Base-by-base conservation (phyloP, 768 basidiomycete species). In the Tremella yokohamensis region DNA sequence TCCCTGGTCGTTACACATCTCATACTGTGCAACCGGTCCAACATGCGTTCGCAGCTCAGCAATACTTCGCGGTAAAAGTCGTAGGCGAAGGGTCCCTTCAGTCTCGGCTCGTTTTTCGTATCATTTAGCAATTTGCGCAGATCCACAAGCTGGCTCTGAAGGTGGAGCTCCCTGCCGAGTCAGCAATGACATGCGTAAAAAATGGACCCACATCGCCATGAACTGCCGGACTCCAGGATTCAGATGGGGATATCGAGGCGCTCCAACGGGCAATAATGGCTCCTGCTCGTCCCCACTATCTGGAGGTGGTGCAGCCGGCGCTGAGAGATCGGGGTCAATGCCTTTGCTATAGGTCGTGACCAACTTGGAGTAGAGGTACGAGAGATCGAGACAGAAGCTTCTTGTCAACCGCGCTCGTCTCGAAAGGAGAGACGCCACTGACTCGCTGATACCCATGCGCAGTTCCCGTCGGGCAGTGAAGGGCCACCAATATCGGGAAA, bases 401-500 rank as follows among this genome's bases (percentile, higher is more conserved):
- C 22, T 15, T n/a, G 15, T 34, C 48, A 22, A 26, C 29, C 51
- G 12, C 9, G 11, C 0, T 2, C 12, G 22, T 8, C 19, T 15
- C 40, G 1, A 16, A 22, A 29, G 18, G 22, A 13, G 8, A 11
- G n/a, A 45, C 42, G 15, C 15, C 42, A 22, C 85, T 62, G 57
- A 94, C 90, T 98, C 92, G 79, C 90, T 87, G 4, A 98, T 81
- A 0, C 84, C 86, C 60, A 84, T 85, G 48, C 86, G 84, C 3
- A 99, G 79, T 76, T 98, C 94, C 40, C 88, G 80, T 47, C 94
- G 80, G 0, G 96, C 96, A 69, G 96, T 93, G 8, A 88, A 84
- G 1, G 96, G 96, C 94, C 93, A 98, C 88, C 92, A 91, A 62
- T 87, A 87, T 48, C 90, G 80, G 3, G 89, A 91, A 19, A 96